Percentiles rank a stretch among this genome's conserved stretches.
Evolutionary conservation across 31 red algal species (phyloP).

Genomic region (Bonnemaisonia californica): DNA sequence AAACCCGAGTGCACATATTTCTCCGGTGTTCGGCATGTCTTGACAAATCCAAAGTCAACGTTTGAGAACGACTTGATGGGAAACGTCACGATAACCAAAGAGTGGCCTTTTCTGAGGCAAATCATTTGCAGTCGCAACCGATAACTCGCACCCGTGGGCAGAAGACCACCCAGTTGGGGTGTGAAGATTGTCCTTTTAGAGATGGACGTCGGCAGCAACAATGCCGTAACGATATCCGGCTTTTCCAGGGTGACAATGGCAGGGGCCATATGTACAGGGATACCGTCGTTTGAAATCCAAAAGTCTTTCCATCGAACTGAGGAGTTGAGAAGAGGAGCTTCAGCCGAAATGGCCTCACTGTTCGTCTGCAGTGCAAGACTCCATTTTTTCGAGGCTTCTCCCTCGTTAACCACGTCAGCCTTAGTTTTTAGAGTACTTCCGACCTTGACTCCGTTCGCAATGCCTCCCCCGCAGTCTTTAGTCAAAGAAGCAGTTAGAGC

Average conservation of each 20-base stretch:
- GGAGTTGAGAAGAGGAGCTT: constrained; percentile 41
- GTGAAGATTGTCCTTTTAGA: neutral
- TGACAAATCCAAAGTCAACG: constrained; percentile 68
- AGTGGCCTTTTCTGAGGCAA: constrained; percentile 50
- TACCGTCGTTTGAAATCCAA: constrained; percentile 58
- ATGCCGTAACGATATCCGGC: constrained; percentile 31
- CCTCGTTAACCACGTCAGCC: constrained; percentile 44
- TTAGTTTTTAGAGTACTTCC: constrained; percentile 6
- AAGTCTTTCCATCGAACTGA: constrained; percentile 59
- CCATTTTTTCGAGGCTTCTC: constrained; percentile 24
- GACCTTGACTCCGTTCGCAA: constrained; percentile 42
- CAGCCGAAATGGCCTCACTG: constrained; percentile 15
- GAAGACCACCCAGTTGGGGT: constrained; percentile 13
- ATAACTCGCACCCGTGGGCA: constrained; percentile 20
- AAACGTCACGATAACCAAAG: constrained; percentile 50
- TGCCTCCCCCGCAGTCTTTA: constrained; percentile 65
- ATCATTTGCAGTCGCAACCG: constrained; percentile 45
- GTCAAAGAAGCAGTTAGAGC: constrained; percentile 38
- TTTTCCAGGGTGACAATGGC: constrained; percentile 54
- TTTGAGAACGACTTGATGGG: constrained; percentile 69
- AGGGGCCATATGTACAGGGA: constrained; percentile 56
- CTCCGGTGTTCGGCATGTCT: constrained; percentile 44
- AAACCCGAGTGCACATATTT: constrained; percentile 52
- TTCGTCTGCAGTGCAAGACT: constrained; percentile 26
- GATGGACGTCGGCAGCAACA: neutral